These are phyloP conservation scores for Caryopteris hybrid DNA, from an alignment of 305 asterid species.

Conservation along the genomic window DNA sequence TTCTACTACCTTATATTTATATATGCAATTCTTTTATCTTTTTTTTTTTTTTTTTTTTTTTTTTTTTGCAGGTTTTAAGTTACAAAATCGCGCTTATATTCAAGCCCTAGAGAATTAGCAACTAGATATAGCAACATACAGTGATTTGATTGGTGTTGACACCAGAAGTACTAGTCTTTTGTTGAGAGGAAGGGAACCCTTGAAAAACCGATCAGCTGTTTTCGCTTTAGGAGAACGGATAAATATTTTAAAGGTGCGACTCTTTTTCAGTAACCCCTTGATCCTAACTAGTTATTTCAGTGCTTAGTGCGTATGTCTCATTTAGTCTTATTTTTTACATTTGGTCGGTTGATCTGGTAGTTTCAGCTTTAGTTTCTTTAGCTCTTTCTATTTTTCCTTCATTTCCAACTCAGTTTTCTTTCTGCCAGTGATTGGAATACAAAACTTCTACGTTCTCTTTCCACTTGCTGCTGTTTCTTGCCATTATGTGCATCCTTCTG, in stretches of 20 bases:
- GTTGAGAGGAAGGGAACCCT: conserved; percentile 89
- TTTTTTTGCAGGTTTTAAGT: conserved; percentile 70
- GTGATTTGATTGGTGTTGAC: conserved; percentile 95
- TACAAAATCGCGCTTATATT: conserved; percentile 93
- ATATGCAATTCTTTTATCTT: too few species aligned
- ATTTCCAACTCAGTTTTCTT: neutral
- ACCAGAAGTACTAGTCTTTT: conserved; percentile 92
- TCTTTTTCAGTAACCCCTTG: conserved; percentile 6
- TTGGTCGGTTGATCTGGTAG: neutral
- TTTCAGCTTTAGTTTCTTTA: neutral
- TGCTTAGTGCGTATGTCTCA: neutral
- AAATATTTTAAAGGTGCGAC: conserved; percentile 80
- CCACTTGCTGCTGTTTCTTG: neutral
- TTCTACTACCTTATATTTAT: neutral
- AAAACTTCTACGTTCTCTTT: neutral
- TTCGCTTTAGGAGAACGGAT: conserved; percentile 98
- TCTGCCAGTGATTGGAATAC: neutral
- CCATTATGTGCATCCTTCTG: neutral
- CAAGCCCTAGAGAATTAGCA: conserved; percentile 97
- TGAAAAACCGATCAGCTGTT: conserved; percentile 97
- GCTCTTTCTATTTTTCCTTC: neutral
- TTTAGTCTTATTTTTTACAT: conserved; percentile 1
- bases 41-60: too few species aligned
- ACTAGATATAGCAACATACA: conserved; percentile 93
- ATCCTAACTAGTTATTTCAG: conserved; percentile 9